A percentile compares a stretch with the other conserved stretches of the same genome.
Conservation (phyloP, 768 basidiomycete genomes). For the Kwoniella sp. region DNA sequence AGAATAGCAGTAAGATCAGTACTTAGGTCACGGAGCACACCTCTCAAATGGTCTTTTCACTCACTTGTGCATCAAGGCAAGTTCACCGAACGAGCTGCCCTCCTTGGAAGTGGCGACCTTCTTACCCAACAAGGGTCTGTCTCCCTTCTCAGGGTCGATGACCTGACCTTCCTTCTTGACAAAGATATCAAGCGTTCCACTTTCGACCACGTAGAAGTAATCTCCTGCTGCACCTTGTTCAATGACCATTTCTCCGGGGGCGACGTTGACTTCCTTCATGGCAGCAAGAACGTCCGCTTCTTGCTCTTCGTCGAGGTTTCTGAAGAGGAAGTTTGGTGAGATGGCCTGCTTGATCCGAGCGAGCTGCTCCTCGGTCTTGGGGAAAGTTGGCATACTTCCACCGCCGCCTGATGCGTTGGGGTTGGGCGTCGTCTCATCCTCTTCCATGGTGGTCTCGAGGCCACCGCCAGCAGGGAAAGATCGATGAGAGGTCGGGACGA, state of each 20-base stretch:
- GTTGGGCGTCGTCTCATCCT: conserved; percentile 61
- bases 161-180: conserved; percentile 53
- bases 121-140: conserved; percentile 56
- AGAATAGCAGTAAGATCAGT: conserved; percentile 5
- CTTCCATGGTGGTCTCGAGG: conserved; percentile 39
- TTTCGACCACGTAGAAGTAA: conserved; percentile 95
- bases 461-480: conserved; percentile 18
- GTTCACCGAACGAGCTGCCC: conserved; percentile 88
- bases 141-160: conserved; percentile 39
- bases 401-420: conserved; percentile 55
- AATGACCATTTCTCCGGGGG: conserved; percentile 82
- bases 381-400: conserved; percentile 59
- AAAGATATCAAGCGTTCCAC: conserved; percentile 80
- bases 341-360: conserved; percentile 85
- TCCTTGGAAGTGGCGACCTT: conserved; percentile 82
- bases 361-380: conserved; percentile 83
- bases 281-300: conserved; percentile 88
- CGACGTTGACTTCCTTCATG: conserved; percentile 82
- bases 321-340: conserved; percentile 86
- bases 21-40: neutral
- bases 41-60: conserved; percentile 31
- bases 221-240: conserved; percentile 96
- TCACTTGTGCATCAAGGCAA: conserved; percentile 93
- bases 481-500: conserved; percentile 66
- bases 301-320: conserved; percentile 95